Conservation (phyloP, 176 grass and related monocot species). For the Juncus effusus region DNA sequence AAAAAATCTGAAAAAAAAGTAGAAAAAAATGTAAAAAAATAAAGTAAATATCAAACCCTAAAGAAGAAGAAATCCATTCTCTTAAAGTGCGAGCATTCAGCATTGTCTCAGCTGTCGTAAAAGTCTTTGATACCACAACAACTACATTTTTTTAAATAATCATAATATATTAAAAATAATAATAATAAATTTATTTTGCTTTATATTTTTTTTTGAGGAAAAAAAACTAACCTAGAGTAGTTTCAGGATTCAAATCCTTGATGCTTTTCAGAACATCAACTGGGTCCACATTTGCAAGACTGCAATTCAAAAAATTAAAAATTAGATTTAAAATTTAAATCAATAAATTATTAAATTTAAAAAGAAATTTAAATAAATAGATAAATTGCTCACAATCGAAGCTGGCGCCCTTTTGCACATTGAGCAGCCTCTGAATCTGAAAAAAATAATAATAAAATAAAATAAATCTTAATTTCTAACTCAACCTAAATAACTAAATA, state of each 20-base stretch:
- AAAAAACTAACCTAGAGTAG: constrained; percentile 68
- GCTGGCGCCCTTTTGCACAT: constrained; percentile 69
- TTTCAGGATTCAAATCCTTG: constrained; percentile 91
- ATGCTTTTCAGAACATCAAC: constrained; percentile 94
- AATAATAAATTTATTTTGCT: not conserved
- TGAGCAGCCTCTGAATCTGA: constrained; percentile 82
- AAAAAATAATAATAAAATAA: constrained; percentile 11
- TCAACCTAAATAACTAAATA: too few species aligned
- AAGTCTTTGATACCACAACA: constrained; percentile 98
- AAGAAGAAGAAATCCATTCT: constrained; percentile 84
- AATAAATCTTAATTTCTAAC: too few species aligned
- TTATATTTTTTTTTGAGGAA: not conserved
- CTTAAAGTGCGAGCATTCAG: constrained; percentile 96
- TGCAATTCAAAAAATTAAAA: constrained; percentile 33
- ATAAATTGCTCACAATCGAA: constrained; percentile 81
- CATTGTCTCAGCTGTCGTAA: constrained; percentile 99
- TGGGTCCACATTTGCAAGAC: constrained; percentile 98
- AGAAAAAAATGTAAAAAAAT: constrained; percentile 22
- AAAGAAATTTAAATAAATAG: not conserved
- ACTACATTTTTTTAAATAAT: constrained; percentile 40
- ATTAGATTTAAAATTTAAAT: constrained; percentile 10
- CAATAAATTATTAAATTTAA: not conserved
- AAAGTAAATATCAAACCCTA: constrained; percentile 57
- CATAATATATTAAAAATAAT: not conserved
- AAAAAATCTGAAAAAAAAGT: not conserved